phyloP scores from a whole-genome alignment of 371 early-diverging fungal genomes.

The Apophysomyces sp. region DNA sequence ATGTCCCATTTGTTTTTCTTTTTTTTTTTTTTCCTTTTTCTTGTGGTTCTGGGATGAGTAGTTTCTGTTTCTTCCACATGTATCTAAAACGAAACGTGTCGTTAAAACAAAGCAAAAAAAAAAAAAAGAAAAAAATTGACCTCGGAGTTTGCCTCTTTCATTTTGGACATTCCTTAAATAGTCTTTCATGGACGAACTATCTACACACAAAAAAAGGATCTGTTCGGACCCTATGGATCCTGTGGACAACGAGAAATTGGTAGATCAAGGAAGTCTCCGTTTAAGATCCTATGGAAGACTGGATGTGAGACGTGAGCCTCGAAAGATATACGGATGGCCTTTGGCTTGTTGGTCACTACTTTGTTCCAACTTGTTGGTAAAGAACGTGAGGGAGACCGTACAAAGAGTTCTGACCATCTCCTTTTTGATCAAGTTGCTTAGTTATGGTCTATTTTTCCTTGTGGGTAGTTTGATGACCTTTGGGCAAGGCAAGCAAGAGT shows the following conservation, averaged over 20 bases:
- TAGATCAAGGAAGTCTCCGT: background rate
- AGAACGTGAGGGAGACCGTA: too few species aligned
- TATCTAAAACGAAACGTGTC: background rate
- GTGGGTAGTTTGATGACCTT: conserved; percentile 13
- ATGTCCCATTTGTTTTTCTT: background rate
- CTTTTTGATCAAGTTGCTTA: conserved; percentile 15
- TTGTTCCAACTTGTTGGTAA: conserved; percentile 12
- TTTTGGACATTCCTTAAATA: background rate
- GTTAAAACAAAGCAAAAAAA: background rate
- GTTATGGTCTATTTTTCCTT: conserved; percentile 15
- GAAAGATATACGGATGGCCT: conserved; percentile 16
- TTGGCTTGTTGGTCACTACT: conserved; percentile 19
- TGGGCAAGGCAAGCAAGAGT: conserved; percentile 6
- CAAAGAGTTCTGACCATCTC: too few species aligned
- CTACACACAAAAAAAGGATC: too few species aligned
- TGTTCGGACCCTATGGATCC: too few species aligned
- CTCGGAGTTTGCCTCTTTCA: background rate
- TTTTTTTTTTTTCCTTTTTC: background rate
- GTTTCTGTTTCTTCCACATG: background rate
- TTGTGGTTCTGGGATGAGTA: background rate
- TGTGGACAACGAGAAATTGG: background rate
- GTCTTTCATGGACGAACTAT: background rate
- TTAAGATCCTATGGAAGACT: conserved; percentile 7
- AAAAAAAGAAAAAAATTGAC: background rate
- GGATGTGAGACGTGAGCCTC: conserved; percentile 10